Evolutionary conservation across 257 asterid genomes (phyloP), one percentile per base, ranked within the genome.

Genomic region (Solanum microdontum): DNA sequence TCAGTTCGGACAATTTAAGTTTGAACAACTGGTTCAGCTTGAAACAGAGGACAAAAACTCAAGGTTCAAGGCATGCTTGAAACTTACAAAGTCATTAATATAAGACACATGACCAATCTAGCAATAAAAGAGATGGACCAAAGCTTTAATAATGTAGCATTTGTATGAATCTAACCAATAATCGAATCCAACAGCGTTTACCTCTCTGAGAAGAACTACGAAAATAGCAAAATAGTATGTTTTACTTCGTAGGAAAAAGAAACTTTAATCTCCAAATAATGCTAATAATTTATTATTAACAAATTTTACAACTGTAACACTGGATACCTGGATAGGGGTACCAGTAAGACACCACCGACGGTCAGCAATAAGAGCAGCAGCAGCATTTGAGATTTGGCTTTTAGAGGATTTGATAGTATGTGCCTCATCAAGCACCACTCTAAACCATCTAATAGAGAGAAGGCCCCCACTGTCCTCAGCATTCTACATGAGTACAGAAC

Each of bases 341-440:
- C 99, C 99, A 83, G 99, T 97, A 76, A 97, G 98, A 92, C 99
- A 97, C 99, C 98, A 97, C 84, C 99, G 92, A 88, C 96, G 89
- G 89, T 94, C 97, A 83, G 99, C 98, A 91, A 90, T 90, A 87
- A 97, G 95, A 72, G 96, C 96, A 89, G 96, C 93, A 36, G 97
- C 98, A 84, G 99, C 99, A 89, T 92, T 87, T 88, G 99, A 97
- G 87, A 94, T 86, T 92, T 92, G 99, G 92, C 99, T 97, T 93
- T 97, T 97, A 45, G 98, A 92, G 88, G 98, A 95, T 91, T 97
- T 97, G 85, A 97, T 97, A 73, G 99, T 95, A 90, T 97, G 99
- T 37, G 98, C 98, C 93, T 97, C 99, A 90, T 97, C 99, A 84
- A 95, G 97, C 60, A 94, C 95, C 77, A 97, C 98, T 92, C 99